Conservation (phyloP, 129 eudicot species). For the Scalesia atractyloides region DNA sequence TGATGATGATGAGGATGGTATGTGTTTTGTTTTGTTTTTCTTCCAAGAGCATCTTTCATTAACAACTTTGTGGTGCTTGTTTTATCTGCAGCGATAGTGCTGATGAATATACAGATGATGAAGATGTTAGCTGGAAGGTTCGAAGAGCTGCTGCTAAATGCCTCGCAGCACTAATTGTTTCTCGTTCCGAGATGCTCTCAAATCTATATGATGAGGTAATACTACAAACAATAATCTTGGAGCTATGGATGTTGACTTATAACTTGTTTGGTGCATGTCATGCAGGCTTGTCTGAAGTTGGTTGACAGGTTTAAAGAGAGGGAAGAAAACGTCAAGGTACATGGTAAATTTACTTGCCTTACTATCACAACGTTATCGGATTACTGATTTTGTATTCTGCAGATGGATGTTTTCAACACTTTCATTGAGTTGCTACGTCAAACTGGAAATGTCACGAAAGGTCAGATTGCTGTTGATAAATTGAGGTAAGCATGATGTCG, state of each 20-base stretch:
- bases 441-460: slow-evolving; percentile 93
- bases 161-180: slow-evolving; percentile 84
- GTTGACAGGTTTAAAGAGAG: slow-evolving; percentile 97
- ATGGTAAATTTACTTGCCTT: slow-evolving; percentile 13
- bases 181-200: slow-evolving; percentile 91
- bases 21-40: slow-evolving; percentile 25
- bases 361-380: slow-evolving; percentile 4
- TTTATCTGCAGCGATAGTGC: slow-evolving; percentile 84
- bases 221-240: not conserved
- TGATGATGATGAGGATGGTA: slow-evolving; percentile 97
- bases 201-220: slow-evolving; percentile 84
- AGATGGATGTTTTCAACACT: slow-evolving; percentile 98
- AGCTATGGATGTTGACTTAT: slow-evolving; percentile 1
- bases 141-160: slow-evolving; percentile 97
- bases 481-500: slow-evolving; percentile 60
- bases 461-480: slow-evolving; percentile 78
- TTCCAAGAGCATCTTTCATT: not conserved
- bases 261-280: not conserved
- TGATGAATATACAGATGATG: slow-evolving; percentile 93
- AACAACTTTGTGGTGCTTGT: slow-evolving; percentile 7
- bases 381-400: slow-evolving; percentile 34
- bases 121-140: slow-evolving; percentile 97
- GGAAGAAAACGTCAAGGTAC: slow-evolving; percentile 98
- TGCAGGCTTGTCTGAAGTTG: slow-evolving; percentile 97
- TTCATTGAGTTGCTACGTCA: slow-evolving; percentile 94